Evolutionary conservation across 2,329 filamentous ascomycete species (phyloP), one percentile per base, ranked within the genome.

Genomic region (Colletotrichum magnum): DNA sequence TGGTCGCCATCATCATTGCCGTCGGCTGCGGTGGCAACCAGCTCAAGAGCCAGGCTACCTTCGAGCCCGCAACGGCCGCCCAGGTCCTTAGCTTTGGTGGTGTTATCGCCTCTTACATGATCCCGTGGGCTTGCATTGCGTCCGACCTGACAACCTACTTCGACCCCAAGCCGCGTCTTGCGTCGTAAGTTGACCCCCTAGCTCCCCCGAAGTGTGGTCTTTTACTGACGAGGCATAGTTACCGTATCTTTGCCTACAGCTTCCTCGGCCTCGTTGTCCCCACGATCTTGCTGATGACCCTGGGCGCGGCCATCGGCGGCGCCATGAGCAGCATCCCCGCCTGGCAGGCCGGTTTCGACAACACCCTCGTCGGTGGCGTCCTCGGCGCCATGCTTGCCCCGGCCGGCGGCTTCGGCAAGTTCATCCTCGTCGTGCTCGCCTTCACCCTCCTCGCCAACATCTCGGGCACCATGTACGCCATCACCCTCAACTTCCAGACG

Each of bases 71-170:
- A 0, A 82, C 83, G 1, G 84, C 87, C 0, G 75, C 80, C 2
- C 78, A 81, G 12, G 78, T 90, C 2, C 74, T 91, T 5, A 86
- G 82, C 36, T 92, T 89, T 71, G 88, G 84, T 56, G 89, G 88
- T 79, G 84, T 90, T 59, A 84, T 92, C 4, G 88, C 89, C 0
- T 87, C 87, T 0, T 91, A 90, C 74, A 87, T 90, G 82, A 84
- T 92, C 2, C 89, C 90, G 0, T 92, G 87, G 84, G 87, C 84
- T 4, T 85, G 84, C 2, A 80, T 90, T 26, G 83, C 87, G 0
- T 89, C 87, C 21, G 89, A 91, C 74, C 86, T 91, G 64, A 87
- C 87, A 0, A 88, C 88, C 0, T 92, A 91, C 73, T 84, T 90
- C 63, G 83, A 87, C 59, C 88, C 88, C 24, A 84, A 83, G 61